phyloP scores from a whole-genome alignment of 768 basidiomycete species.

The Ramaria sp. region DNA sequence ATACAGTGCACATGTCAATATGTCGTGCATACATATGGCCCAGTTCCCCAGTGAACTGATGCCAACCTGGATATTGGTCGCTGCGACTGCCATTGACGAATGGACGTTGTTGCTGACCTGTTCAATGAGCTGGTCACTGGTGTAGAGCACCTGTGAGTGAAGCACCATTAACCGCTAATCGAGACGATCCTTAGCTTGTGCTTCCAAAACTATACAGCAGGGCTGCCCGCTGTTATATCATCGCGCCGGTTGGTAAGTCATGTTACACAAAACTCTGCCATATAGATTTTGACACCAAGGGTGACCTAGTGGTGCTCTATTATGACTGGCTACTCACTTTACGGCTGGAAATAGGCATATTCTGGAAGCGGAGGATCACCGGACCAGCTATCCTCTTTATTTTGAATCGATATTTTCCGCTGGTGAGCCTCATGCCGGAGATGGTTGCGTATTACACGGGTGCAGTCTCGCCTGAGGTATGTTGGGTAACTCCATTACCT shows the following conservation, averaged over 20 bases:
- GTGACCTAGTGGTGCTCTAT: constrained; percentile 19
- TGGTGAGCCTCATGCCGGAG: constrained; percentile 12
- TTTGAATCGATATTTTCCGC: constrained; percentile 13
- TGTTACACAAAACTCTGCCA: not conserved
- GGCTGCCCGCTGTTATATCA: not conserved
- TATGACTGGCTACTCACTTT: constrained; percentile 41
- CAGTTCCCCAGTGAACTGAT: no score
- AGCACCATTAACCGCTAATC: no score
- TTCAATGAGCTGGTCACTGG: no score
- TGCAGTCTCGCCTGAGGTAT: not conserved
- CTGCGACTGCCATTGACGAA: no score
- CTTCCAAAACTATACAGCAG: not conserved
- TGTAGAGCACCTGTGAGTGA: no score
- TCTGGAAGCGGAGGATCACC: constrained; percentile 25
- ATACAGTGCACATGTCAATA: no score
- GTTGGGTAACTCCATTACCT: not conserved
- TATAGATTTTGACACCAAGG: not conserved
- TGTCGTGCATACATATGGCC: no score
- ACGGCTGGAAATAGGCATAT: constrained; percentile 28
- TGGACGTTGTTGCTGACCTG: no score
- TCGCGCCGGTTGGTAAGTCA: not conserved
- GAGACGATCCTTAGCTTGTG: no score
- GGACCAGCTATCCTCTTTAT: constrained; percentile 11
- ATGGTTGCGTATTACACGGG: constrained; percentile 1
- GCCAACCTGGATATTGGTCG: no score